Conservation (phyloP, 2,329 filamentous ascomycete genomes). For the Pseudogymnoascus sp. region DNA sequence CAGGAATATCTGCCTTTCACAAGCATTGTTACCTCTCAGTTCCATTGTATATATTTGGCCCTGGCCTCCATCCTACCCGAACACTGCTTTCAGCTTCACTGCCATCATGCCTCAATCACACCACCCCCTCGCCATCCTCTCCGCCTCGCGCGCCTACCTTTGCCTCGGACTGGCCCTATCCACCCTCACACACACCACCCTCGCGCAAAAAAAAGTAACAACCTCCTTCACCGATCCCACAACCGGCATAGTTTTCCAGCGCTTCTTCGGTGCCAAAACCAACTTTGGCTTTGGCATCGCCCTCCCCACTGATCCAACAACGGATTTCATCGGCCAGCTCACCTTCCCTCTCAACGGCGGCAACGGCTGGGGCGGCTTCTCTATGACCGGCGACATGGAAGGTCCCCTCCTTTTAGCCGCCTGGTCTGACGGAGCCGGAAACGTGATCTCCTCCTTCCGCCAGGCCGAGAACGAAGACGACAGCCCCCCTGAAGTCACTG, state of each 20-base stretch:
- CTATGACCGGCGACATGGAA: slow-evolving; percentile 39
- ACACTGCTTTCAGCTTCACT: not conserved
- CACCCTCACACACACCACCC: not conserved
- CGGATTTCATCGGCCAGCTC: slow-evolving; percentile 42
- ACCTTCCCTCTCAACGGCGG: slow-evolving; percentile 34
- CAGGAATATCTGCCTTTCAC: not conserved
- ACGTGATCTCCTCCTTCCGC: slow-evolving; percentile 37
- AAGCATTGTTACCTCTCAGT: not conserved
- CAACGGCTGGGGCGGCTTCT: slow-evolving; percentile 39
- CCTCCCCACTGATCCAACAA: slow-evolving; percentile 33
- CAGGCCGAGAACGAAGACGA: slow-evolving; percentile 35
- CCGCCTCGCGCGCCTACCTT: not conserved
- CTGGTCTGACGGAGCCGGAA: slow-evolving; percentile 35
- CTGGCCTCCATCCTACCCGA: not conserved
- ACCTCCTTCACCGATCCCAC: slow-evolving; percentile 28
- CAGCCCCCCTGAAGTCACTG: slow-evolving; percentile 37
- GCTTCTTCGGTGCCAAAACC: slow-evolving; percentile 34
- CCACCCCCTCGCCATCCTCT: no score
- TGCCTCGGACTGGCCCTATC: not conserved
- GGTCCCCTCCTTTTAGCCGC: slow-evolving; percentile 38
- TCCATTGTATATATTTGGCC: not conserved
- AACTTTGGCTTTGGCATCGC: slow-evolving; percentile 38
- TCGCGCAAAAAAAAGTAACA: slow-evolving; percentile 6
- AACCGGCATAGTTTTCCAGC: slow-evolving; percentile 32
- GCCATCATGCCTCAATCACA: not conserved